phyloP scores from a whole-genome alignment of 805 yeast species.

The Monosporozyma aerobia region DNA sequence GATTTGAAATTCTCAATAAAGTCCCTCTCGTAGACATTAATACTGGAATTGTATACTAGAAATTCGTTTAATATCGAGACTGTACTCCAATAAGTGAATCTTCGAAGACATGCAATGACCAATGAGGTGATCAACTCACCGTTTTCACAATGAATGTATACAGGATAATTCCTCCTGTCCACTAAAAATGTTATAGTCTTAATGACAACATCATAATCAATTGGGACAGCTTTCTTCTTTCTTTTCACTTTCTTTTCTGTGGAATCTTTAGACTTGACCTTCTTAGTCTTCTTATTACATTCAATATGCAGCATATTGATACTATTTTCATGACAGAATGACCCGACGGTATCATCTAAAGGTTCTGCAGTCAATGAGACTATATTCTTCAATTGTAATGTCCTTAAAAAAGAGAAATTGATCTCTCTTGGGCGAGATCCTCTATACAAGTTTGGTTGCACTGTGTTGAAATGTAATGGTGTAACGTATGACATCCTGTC shows the following conservation, averaged over 20 bases:
- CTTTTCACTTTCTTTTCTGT: slow-evolving; percentile 47
- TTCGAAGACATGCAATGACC: slow-evolving; percentile 77
- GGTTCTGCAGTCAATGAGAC: slow-evolving; percentile 76
- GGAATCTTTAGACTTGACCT: slow-evolving; percentile 9
- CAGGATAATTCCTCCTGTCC: slow-evolving; percentile 53
- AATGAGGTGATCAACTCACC: slow-evolving; percentile 84
- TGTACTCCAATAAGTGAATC: slow-evolving; percentile 78
- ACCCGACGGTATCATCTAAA: slow-evolving; percentile 37
- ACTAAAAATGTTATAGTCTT: slow-evolving; percentile 54
- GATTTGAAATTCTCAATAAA: slow-evolving; percentile 77
- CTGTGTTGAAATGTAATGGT: slow-evolving; percentile 68
- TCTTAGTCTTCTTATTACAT: slow-evolving; percentile 5
- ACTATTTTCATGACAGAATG: slow-evolving; percentile 44
- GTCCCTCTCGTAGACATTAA: slow-evolving; percentile 71
- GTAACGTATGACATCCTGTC: slow-evolving; percentile 38
- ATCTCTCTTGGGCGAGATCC: slow-evolving; percentile 82
- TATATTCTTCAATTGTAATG: slow-evolving; percentile 60
- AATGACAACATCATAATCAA: slow-evolving; percentile 54
- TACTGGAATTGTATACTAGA: slow-evolving; percentile 61
- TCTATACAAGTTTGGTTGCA: slow-evolving; percentile 62
- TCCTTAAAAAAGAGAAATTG: slow-evolving; percentile 57
- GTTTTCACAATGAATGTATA: slow-evolving; percentile 77
- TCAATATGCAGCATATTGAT: slow-evolving; percentile 57
- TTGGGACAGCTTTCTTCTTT: slow-evolving; percentile 75
- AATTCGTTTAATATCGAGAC: slow-evolving; percentile 84